Evolutionary conservation across 768 basidiomycete species (phyloP), one percentile per base, ranked within the genome.

Genomic region (Psilocybe subaeruginosa): DNA sequence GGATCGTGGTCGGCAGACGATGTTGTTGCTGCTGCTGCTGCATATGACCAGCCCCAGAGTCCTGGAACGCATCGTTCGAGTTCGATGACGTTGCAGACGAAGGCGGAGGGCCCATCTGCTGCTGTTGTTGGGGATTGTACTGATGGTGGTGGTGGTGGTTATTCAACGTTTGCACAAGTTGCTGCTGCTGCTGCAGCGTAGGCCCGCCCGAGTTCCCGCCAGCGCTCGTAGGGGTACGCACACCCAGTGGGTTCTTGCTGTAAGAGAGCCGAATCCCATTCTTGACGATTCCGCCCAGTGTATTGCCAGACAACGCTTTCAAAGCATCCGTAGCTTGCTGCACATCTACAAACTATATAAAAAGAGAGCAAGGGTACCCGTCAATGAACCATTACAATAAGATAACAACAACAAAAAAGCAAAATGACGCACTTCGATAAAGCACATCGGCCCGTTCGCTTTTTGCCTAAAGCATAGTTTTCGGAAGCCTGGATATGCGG

Each of bases 381-480:
- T 63, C 62, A 19, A n/a, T 46, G 30, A 27, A 61, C 85, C 65
- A 90, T 89, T 83, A 61, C 17, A 53, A 16, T 27, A n/a, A 65
- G 89, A n/a, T n/a, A n/a, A 90, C 82, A 85, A 63, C n/a, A 54
- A 45, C 35, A 4, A 17, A 50, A 58, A 60, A 37, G 61, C 37
- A 59, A 61, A 48, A 58, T 50, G 29, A 64, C 69, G 65, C 73
- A 95, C 93, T 88, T 99, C 97, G 48, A 99, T 95, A 73, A 99
- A 99, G 75, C 97, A 99, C 96, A 99, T 99, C 7, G 97, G 97
- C 0, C 97, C 96, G 68, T 96, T 96, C 72, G 86, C 93, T 79
- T 99, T 99, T 70, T 97, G 95, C 56, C 96, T 83, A 80, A 95
- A 99, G 70, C 90, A 95, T 64, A 99, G 83, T 68, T 96, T 92